Conservation (phyloP, 768 basidiomycete species). For the Obba rivulosa region DNA sequence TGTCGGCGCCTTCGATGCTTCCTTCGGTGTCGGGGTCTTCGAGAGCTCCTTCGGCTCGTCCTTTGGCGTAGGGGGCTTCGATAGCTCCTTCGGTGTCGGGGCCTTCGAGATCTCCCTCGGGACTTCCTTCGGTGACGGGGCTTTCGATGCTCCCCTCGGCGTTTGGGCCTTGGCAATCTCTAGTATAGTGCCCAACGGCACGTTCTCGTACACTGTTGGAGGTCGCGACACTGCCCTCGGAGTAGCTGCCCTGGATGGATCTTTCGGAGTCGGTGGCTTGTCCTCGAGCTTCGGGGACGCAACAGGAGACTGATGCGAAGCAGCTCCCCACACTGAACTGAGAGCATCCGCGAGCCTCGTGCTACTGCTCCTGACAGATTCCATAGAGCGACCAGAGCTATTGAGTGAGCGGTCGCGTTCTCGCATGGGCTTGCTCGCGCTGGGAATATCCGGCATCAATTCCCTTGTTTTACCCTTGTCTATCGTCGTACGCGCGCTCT, state of each 20-base stretch:
- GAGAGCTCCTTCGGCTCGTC: not conserved
- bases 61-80: not conserved
- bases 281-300: slow-evolving; percentile 3
- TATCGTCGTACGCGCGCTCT: not conserved
- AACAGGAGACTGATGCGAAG: slow-evolving; percentile 6
- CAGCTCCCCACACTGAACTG: slow-evolving; percentile 43
- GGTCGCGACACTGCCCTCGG: not conserved
- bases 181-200: no score
- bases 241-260: not conserved
- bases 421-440: slow-evolving; percentile 25
- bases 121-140: not conserved
- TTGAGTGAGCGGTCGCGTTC: slow-evolving; percentile 28
- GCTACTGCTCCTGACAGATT: slow-evolving; percentile 27
- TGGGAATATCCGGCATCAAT: slow-evolving; percentile 12
- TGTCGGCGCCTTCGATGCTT: slow-evolving; percentile 10
- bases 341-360: slow-evolving; percentile 38
- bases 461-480: slow-evolving; percentile 26
- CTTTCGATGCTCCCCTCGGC: no score
- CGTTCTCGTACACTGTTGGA: not conserved
- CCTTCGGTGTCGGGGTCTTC: slow-evolving; percentile 8
- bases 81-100: slow-evolving; percentile 9
- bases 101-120: slow-evolving; percentile 6
- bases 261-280: slow-evolving; percentile 3
- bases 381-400: slow-evolving; percentile 26
- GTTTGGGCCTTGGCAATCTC: slow-evolving; percentile 1